Evolutionary conservation across 352 stramenopile species (phyloP).

Genomic region (Globisporangium echinulatum): DNA sequence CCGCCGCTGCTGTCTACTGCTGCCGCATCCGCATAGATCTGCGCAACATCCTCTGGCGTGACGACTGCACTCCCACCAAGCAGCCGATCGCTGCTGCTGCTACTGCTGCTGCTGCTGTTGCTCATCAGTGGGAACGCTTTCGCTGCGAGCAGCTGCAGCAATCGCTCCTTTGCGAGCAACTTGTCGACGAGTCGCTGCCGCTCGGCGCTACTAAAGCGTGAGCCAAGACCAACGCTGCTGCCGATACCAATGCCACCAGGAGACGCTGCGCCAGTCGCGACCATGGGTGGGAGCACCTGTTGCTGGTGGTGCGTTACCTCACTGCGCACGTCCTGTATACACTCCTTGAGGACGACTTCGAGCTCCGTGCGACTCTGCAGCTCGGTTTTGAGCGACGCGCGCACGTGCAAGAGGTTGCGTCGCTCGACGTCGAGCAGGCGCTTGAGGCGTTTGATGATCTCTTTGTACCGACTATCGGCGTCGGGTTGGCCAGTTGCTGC

Average conservation of each 20-base stretch:
- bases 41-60: background rate
- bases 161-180: conserved; percentile 73
- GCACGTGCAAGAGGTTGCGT: conserved; percentile 73
- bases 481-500: conserved; percentile 16
- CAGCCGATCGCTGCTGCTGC: conserved; percentile 9
- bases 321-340: conserved; percentile 73
- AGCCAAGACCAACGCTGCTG: conserved; percentile 13
- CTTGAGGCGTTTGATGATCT: conserved; percentile 90
- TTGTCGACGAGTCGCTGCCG: conserved; percentile 70
- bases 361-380: conserved; percentile 77
- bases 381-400: conserved; percentile 60
- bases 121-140: conserved; percentile 51
- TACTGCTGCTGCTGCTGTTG: conserved; percentile 5
- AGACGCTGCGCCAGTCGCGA: background rate
- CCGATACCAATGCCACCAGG: conserved; percentile 10
- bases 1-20: conserved; percentile 6
- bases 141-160: conserved; percentile 71
- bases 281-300: conserved; percentile 12
- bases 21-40: too few species aligned
- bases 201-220: conserved; percentile 27
- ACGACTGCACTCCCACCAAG: too few species aligned
- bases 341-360: conserved; percentile 72
- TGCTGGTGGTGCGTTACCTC: conserved; percentile 42
- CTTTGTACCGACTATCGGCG: conserved; percentile 84
- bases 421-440: conserved; percentile 81